Base-by-base conservation (phyloP, 257 asterid genomes). In the Cordia subcordata region DNA sequence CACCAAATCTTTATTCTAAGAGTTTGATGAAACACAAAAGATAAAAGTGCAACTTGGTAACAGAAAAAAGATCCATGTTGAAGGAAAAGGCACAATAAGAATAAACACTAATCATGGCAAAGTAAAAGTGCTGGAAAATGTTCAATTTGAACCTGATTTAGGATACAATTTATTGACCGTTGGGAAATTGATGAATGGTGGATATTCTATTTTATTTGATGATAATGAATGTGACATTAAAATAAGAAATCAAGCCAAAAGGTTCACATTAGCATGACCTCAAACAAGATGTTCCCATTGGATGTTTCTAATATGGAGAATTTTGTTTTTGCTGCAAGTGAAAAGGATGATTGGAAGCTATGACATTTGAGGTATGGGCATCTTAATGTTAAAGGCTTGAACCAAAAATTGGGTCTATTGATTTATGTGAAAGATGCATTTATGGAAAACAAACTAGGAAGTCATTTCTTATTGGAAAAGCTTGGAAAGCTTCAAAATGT, bases 331-430 rank as follows among this genome's bases (percentile, higher is more conserved):
- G 23, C 40, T 5, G 39, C 23, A 10, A 0, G 17, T 39, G 37
- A 5, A 10, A 22, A 18, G 0, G 6, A 18, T 49, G 57, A 57
- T 0, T 38, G 61, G 0, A 55, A 53, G 5, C 0, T 55, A 4
- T 60, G 69, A 58, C 68, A 66, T 18, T 49, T 65, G 37, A 1
- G 39, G 4, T 66, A 66, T 55, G 69, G 72, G 1, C 69, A 72
- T 65, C 21, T 61, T 0, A 60, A 65, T 19, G 14, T 42, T 8
- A 63, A 53, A 0, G 64, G 63, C 0, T 0, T 64, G 49, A 22
- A 0, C 65, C 62, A 0, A 19, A 56, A 19, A 62, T 55, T 49
- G 44, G 5, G 1, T 9, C 32, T n/a, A 1, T 58, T 19, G 66
- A n/a, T 0, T 54, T 46, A 5, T 69, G 69, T 51, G 57, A 49